Percentiles rank a stretch among this genome's conserved stretches.
phyloP scores from a whole-genome alignment of 2,329 filamentous ascomycete genomes.

The Ophioceras dolichostomum region DNA sequence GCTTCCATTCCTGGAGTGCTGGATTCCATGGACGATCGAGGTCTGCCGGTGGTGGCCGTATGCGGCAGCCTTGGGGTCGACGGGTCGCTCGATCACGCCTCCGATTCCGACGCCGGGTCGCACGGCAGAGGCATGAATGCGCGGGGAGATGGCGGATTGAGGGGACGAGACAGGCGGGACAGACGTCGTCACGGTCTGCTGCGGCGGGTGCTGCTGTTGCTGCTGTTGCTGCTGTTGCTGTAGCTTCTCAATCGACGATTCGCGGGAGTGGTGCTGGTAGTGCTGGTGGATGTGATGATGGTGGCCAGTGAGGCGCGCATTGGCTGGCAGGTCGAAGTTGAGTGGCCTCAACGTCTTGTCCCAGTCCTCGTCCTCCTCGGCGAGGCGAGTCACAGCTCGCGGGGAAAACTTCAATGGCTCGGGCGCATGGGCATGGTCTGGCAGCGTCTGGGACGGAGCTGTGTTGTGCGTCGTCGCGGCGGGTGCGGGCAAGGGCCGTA shows the following conservation, averaged over 20 bases:
- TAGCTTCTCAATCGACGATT: constrained; percentile 45
- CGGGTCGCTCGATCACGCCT: constrained; percentile 35
- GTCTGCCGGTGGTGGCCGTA: constrained; percentile 93
- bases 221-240: constrained; percentile 11
- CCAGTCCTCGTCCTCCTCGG: constrained; percentile 41
- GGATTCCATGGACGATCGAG: constrained; percentile 92
- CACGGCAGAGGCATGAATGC: constrained; percentile 22
- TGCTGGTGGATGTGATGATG: too few species aligned
- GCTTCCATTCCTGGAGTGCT: constrained; percentile 86
- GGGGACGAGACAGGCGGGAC: constrained; percentile 12
- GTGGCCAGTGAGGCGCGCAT: constrained; percentile 30
- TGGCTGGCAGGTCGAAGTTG: constrained; percentile 22
- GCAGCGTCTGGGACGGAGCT: constrained; percentile 49
- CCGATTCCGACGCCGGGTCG: constrained; percentile 26
- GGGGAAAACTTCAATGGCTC: constrained; percentile 40
- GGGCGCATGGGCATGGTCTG: constrained; percentile 33
- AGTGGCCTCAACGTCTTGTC: constrained; percentile 37
- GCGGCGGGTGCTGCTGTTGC: constrained; percentile 14
- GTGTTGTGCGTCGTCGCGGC: constrained; percentile 6
- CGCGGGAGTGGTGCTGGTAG: too few species aligned
- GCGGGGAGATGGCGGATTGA: constrained; percentile 16
- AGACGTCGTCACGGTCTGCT: constrained; percentile 4
- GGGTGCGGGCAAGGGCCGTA: not conserved
- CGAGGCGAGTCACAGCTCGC: constrained; percentile 35
- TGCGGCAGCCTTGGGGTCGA: constrained; percentile 40